These are phyloP conservation scores for Meredithiella fracta DNA, from an alignment of 2,329 filamentous ascomycete genomes.

Conservation along the genomic window DNA sequence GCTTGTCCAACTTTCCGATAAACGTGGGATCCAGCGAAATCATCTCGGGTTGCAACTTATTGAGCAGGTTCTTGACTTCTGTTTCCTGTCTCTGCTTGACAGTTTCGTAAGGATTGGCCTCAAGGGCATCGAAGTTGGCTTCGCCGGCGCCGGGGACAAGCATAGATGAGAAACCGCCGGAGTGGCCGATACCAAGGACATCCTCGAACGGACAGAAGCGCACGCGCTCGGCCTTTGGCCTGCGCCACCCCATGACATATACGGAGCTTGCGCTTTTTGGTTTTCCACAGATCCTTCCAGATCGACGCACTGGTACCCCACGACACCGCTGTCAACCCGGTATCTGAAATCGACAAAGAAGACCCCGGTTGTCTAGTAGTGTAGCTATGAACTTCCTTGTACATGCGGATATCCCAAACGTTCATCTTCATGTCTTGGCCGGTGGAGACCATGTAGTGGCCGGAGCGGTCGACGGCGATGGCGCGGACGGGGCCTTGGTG, in stretches of 20 bases:
- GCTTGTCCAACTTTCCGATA: conserved; percentile 71
- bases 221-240: conserved; percentile 61
- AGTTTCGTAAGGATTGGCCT: conserved; percentile 90
- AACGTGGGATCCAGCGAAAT: conserved; percentile 88
- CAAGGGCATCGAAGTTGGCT: conserved; percentile 86
- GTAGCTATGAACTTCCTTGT: conserved; percentile 83
- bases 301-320: conserved; percentile 81
- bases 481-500: conserved; percentile 80
- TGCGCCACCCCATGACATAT: conserved; percentile 90
- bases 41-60: conserved; percentile 94
- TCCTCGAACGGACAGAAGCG: conserved; percentile 94
- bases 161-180: conserved; percentile 73
- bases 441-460: conserved; percentile 86
- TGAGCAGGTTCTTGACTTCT: conserved; percentile 77
- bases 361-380: conserved; percentile 68
- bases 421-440: conserved; percentile 83
- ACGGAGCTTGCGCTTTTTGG: conserved; percentile 73
- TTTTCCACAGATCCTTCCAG: conserved; percentile 80
- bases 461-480: conserved; percentile 72
- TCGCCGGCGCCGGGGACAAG: conserved; percentile 91
- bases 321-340: conserved; percentile 70
- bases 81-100: conserved; percentile 80
- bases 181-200: conserved; percentile 70
- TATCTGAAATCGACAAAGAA: conserved; percentile 75
- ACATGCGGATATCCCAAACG: conserved; percentile 92